Percentiles rank a stretch among this genome's conserved stretches.
These are phyloP conservation scores for Triticum turgidum DNA, from an alignment of 176 grass and related monocot genomes.

Conservation along the genomic window DNA sequence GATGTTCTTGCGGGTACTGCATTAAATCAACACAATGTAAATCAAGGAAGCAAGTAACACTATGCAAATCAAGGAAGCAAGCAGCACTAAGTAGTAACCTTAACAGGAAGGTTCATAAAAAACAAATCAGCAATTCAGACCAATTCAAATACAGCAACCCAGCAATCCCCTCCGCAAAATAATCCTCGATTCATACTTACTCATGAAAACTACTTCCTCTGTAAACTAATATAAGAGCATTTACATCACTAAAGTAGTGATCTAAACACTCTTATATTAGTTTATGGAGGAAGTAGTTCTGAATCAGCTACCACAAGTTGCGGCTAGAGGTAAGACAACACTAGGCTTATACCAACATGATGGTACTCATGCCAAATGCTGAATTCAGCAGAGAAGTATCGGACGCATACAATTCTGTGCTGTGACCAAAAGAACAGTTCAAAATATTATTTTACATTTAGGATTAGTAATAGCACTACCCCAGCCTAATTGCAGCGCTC, in stretches of 20 bases:
- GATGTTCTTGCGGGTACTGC: neutral
- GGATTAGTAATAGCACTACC: neutral
- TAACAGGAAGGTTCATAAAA: neutral
- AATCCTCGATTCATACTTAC: neutral
- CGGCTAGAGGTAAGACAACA: neutral
- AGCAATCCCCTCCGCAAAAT: neutral
- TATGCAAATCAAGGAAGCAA: neutral
- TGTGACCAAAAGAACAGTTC: neutral
- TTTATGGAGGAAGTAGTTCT: neutral
- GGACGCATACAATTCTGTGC: no score
- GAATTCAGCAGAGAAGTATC: neutral
- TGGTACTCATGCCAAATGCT: neutral
- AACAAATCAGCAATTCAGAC: neutral
- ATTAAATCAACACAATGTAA: neutral
- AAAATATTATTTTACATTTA: neutral
- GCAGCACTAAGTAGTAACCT: neutral
- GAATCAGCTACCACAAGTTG: neutral
- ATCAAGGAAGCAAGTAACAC: neutral
- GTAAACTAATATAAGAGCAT: no score
- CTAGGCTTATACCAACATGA: neutral
- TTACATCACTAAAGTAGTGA: no score
- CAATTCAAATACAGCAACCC: neutral
- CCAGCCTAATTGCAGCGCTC: neutral
- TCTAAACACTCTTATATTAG: no score
- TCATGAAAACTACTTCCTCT: neutral